Percentiles rank a stretch among this genome's conserved stretches.
Evolutionary conservation across 1,139 yeast species (phyloP).

Genomic region (Pneumocystis carinii): DNA sequence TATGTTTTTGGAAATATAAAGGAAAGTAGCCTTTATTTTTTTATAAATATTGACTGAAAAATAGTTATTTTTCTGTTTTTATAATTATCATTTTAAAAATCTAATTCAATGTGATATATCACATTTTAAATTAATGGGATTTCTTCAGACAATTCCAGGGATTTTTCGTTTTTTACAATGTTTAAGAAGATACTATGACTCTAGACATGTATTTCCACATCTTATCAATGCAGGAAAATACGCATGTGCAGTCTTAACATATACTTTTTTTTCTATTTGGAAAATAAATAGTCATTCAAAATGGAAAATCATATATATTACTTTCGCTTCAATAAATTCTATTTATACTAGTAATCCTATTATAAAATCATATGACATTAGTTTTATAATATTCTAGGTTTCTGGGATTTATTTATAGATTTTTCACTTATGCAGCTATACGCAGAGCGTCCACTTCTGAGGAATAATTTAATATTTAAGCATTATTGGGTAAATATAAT

Average conservation of each 20-base stretch:
- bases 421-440: slow-evolving; percentile 69
- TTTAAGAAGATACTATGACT: slow-evolving; percentile 75
- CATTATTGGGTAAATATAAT: neutral
- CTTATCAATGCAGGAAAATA: slow-evolving; percentile 80
- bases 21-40: neutral
- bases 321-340: slow-evolving; percentile 63
- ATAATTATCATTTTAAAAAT: slow-evolving; percentile 47
- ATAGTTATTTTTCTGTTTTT: slow-evolving; percentile 68
- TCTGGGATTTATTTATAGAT: slow-evolving; percentile 93
- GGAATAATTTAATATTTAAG: slow-evolving; percentile 31
- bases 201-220: slow-evolving; percentile 95
- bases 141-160: slow-evolving; percentile 69
- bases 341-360: slow-evolving; percentile 34
- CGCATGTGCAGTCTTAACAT: slow-evolving; percentile 47
- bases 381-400: neutral
- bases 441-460: slow-evolving; percentile 41
- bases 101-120: slow-evolving; percentile 59
- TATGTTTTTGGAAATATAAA: slow-evolving; percentile 70
- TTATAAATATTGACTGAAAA: neutral
- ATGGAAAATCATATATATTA: slow-evolving; percentile 46
- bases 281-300: slow-evolving; percentile 39
- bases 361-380: neutral
- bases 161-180: slow-evolving; percentile 88
- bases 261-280: slow-evolving; percentile 63
- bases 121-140: slow-evolving; percentile 61